These are phyloP conservation scores for Eucalyptus sideroxylon DNA, from an alignment of 345 rosid species.

Conservation along the genomic window DNA sequence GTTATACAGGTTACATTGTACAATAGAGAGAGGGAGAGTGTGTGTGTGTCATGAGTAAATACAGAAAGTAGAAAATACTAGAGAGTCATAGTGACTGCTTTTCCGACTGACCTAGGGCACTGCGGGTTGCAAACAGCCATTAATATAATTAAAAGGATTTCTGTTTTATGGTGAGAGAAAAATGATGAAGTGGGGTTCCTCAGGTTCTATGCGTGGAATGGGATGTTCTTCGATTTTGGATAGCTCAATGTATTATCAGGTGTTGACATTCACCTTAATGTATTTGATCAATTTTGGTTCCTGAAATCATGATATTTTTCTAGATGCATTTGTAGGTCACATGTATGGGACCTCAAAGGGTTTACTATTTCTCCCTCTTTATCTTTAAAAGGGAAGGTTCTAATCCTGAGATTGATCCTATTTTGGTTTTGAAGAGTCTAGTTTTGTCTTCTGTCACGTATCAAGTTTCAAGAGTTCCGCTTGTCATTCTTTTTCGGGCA, in stretches of 20 bases:
- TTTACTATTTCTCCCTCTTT: not conserved
- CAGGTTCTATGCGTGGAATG: not conserved
- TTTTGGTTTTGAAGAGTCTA: not conserved
- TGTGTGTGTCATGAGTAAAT: not conserved
- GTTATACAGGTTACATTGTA: conserved; percentile 1
- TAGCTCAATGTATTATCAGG: not conserved
- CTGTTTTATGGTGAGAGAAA: not conserved
- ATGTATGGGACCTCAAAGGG: not conserved
- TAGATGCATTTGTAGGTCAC: not conserved
- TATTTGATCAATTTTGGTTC: not conserved
- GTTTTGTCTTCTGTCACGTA: not conserved
- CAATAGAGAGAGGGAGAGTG: conserved; percentile 1
- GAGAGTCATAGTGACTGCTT: not conserved
- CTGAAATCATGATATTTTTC: not conserved
- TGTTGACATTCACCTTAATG: not conserved
- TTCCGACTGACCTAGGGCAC: not conserved
- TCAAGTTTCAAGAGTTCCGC: not conserved
- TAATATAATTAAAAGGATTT: not conserved
- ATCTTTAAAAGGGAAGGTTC: not conserved
- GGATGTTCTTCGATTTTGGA: not conserved
- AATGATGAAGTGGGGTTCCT: not conserved
- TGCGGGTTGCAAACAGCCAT: not conserved
- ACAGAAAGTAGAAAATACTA: not conserved
- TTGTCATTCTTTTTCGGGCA: not conserved
- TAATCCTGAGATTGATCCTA: not conserved